phyloP scores from a whole-genome alignment of 345 rosid genomes.

The Populus simonii region DNA sequence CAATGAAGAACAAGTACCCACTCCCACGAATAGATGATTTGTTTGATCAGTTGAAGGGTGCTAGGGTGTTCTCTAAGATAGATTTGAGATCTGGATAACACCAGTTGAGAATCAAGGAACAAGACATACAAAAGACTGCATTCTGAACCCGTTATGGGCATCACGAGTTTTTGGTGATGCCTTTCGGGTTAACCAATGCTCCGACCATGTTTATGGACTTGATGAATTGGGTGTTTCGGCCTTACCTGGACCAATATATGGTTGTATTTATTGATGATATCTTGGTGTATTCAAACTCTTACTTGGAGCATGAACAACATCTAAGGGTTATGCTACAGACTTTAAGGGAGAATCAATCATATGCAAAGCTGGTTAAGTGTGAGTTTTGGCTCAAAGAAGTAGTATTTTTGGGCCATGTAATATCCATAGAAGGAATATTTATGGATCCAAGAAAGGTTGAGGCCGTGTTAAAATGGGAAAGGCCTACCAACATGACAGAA shows the following conservation, averaged over 20 bases:
- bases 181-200: background rate
- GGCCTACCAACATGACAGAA: background rate
- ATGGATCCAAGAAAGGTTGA: background rate
- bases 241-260: background rate
- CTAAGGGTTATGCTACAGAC: background rate
- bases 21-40: too few species aligned
- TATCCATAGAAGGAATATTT: background rate
- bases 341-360: background rate
- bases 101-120: too few species aligned
- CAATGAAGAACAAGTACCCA: background rate
- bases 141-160: background rate
- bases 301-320: background rate
- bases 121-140: background rate
- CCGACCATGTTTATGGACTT: background rate
- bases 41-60: too few species aligned
- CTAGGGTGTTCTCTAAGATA: too few species aligned
- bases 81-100: too few species aligned
- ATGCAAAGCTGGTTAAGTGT: background rate
- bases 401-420: background rate
- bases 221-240: background rate
- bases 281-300: background rate
- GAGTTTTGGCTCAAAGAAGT: background rate
- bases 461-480: background rate
- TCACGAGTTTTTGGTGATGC: background rate
- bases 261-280: conserved; percentile 3